Percentiles rank a stretch among this genome's conserved stretches.
Evolutionary conservation across 352 stramenopile genomes (phyloP).

Genomic region (Globisporangium barbulae): DNA sequence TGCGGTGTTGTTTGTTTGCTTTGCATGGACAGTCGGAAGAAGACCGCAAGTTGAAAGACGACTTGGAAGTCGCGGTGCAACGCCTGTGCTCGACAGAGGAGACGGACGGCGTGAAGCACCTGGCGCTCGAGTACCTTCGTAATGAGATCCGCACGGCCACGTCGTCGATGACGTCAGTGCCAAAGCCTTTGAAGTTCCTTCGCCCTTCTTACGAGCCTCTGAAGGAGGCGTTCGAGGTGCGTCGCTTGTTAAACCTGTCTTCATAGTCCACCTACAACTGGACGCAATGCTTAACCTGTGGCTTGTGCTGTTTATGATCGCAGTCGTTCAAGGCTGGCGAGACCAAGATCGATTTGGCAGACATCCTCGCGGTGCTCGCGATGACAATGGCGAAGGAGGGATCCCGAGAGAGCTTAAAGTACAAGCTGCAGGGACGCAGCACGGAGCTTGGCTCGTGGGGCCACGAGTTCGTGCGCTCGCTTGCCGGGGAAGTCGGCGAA

Average conservation of each 20-base stretch:
- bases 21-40: conserved; percentile 70
- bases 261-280: not conserved
- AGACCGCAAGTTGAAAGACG: conserved; percentile 92
- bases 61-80: conserved; percentile 87
- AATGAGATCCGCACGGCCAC: conserved; percentile 96
- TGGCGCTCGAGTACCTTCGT: conserved; percentile 95
- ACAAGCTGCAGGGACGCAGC: conserved; percentile 89
- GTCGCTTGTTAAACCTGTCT: not conserved
- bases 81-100: conserved; percentile 68
- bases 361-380: conserved; percentile 92
- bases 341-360: conserved; percentile 79
- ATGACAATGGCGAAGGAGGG: conserved; percentile 98
- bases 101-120: conserved; percentile 64
- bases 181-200: conserved; percentile 99
- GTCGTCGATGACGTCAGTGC: conserved; percentile 98
- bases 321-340: conserved; percentile 42
- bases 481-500: conserved; percentile 97
- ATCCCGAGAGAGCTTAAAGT: conserved; percentile 83
- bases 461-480: conserved; percentile 97
- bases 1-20: not conserved
- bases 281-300: not conserved
- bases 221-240: conserved; percentile 75
- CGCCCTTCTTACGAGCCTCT: conserved; percentile 94
- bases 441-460: conserved; percentile 95
- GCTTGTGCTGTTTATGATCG: not conserved